phyloP scores from a whole-genome alignment of 352 stramenopile genomes.

The Globisporangium polare region DNA sequence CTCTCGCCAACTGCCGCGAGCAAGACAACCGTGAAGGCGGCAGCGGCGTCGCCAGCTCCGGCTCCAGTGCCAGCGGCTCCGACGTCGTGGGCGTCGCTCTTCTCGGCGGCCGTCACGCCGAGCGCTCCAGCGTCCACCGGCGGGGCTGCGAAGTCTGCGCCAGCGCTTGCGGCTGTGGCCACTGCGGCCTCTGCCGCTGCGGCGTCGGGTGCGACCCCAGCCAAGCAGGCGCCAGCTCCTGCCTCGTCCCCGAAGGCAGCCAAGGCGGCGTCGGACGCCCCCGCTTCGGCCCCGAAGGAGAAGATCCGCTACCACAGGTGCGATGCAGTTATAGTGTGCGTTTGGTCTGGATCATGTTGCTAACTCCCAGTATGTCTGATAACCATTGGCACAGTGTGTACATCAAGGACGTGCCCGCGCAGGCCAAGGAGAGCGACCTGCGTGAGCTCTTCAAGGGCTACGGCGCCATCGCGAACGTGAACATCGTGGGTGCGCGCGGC shows the following conservation, averaged over 20 bases:
- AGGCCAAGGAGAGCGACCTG: conserved; percentile 72
- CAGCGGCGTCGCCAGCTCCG: conserved; percentile 14
- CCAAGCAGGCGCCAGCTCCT: conserved; percentile 12
- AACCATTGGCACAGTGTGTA: conserved; percentile 42
- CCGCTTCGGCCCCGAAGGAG: conserved; percentile 41
- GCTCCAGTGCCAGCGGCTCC: conserved; percentile 28
- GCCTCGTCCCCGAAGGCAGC: conserved; percentile 16
- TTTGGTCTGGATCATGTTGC: not conserved
- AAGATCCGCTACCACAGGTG: conserved; percentile 42
- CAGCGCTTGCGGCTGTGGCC: conserved; percentile 14
- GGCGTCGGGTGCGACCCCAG: conserved; percentile 16
- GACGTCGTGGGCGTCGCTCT: conserved; percentile 64
- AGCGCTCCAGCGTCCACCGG: conserved; percentile 15
- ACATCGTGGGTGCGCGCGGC: conserved; percentile 44
- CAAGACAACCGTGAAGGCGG: conserved; percentile 18
- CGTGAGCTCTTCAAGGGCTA: conserved; percentile 79
- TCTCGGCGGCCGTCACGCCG: conserved; percentile 21
- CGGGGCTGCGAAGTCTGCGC: conserved; percentile 7
- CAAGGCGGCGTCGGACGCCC: conserved; percentile 18
- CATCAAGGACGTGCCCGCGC: conserved; percentile 68
- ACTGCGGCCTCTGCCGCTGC: conserved; percentile 23
- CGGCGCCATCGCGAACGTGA: conserved; percentile 71
- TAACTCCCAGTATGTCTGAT: not conserved
- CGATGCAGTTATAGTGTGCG: not conserved
- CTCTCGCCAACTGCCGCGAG: conserved; percentile 10